Evolutionary conservation across 108 stramenopile species (phyloP).

Genomic region (Aurantiochytrium sp.): DNA sequence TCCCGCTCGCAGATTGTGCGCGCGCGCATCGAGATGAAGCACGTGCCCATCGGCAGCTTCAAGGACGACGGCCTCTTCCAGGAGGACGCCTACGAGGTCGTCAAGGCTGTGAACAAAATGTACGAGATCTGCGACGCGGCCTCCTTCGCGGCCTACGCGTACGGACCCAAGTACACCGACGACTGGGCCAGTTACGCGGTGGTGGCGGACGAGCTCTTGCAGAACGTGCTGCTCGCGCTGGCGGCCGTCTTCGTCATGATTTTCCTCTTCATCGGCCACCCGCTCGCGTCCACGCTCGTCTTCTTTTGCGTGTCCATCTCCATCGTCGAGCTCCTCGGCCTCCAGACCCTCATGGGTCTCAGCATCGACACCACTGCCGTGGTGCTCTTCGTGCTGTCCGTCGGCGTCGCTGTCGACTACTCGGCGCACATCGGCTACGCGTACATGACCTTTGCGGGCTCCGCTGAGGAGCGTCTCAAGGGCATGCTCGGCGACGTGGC

Average conservation of each 20-base stretch:
- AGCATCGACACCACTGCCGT: constrained; percentile 28
- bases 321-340: constrained; percentile 33
- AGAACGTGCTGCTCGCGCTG: constrained; percentile 23
- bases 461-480: neutral
- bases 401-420: constrained; percentile 41
- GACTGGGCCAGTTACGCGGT: neutral
- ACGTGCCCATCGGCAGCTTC: neutral
- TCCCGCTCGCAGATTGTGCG: neutral
- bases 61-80: neutral
- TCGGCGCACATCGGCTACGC: constrained; percentile 36
- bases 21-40: neutral
- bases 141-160: neutral
- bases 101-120: constrained; percentile 10
- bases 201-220: neutral
- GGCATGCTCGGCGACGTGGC: constrained; percentile 29
- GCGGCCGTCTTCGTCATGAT: constrained; percentile 1
- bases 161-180: neutral
- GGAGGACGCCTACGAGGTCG: neutral
- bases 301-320: neutral
- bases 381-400: constrained; percentile 25
- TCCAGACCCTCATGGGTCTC: constrained; percentile 24
- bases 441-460: neutral
- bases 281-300: constrained; percentile 6
- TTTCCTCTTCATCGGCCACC: neutral
- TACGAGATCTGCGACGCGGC: constrained; percentile 12